phyloP scores from a whole-genome alignment of 495 filamentous ascomycete species.

The Neurospora sp. region DNA sequence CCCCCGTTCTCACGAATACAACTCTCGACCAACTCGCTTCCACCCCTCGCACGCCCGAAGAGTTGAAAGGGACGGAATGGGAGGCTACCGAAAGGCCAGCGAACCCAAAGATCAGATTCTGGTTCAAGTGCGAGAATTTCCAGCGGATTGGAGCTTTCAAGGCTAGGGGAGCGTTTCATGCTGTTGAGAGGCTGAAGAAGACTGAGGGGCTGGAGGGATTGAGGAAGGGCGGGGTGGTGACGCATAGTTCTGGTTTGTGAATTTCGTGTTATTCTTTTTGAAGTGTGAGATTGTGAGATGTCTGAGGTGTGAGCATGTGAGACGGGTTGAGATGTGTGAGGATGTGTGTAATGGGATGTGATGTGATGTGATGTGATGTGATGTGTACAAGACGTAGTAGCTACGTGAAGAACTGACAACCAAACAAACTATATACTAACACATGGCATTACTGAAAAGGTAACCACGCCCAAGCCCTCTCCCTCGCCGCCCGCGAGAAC shows the following conservation, averaged over 20 bases:
- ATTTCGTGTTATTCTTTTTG: conserved; percentile 1
- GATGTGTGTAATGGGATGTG: too few species aligned
- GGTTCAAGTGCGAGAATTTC: conserved; percentile 95
- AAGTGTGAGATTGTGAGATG: background rate
- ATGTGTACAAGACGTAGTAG: too few species aligned
- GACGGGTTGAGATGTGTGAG: too few species aligned
- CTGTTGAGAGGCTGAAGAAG: conserved; percentile 58
- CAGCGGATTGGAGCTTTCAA: conserved; percentile 94
- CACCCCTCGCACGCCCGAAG: conserved; percentile 41
- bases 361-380: too few species aligned
- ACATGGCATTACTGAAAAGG: conserved; percentile 29
- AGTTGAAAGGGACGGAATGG: conserved; percentile 46
- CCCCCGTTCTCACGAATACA: conserved; percentile 67
- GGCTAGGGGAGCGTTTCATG: conserved; percentile 82
- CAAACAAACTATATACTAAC: conserved; percentile 1
- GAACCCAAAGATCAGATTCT: conserved; percentile 59
- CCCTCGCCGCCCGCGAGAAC: conserved; percentile 64
- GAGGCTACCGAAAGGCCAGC: conserved; percentile 42
- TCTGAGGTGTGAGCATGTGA: too few species aligned
- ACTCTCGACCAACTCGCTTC: conserved; percentile 69
- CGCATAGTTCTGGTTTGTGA: conserved; percentile 73
- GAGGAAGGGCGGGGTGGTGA: conserved; percentile 63
- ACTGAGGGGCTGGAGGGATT: conserved; percentile 48
- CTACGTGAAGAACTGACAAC: too few species aligned
- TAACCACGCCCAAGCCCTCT: conserved; percentile 92